Evolutionary conservation across 345 rosid genomes (phyloP).

Genomic region (Gossypium bickii): DNA sequence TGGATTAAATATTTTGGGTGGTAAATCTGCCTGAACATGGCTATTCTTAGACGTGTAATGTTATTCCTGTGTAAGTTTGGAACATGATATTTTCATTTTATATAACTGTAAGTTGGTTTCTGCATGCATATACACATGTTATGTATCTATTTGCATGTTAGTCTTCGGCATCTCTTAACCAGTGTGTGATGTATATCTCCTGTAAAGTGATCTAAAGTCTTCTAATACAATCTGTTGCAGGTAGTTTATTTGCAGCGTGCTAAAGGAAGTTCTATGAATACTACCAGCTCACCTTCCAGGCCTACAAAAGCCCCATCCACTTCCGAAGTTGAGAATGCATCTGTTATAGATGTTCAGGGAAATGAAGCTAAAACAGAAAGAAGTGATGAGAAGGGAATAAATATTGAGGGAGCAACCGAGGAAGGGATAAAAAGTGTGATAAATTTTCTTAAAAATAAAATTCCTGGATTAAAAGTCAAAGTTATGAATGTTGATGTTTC

Average conservation of each 20-base stretch:
- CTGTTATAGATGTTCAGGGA: slow-evolving; percentile 49
- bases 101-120: background rate
- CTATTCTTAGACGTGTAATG: background rate
- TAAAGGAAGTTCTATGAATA: slow-evolving; percentile 44
- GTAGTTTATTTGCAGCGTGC: slow-evolving; percentile 68
- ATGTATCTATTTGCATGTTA: background rate
- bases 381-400: slow-evolving; percentile 60
- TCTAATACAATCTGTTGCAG: slow-evolving; percentile 33
- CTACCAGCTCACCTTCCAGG: slow-evolving; percentile 39
- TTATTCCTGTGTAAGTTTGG: background rate
- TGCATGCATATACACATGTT: background rate
- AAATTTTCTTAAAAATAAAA: slow-evolving; percentile 86
- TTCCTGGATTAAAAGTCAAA: slow-evolving; percentile 86
- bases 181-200: background rate
- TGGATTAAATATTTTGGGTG: background rate
- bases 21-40: background rate
- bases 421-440: slow-evolving; percentile 90
- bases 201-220: background rate
- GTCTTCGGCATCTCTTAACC: background rate
- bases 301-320: slow-evolving; percentile 38
- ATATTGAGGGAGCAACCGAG: slow-evolving; percentile 73
- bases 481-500: slow-evolving; percentile 57
- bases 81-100: background rate
- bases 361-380: slow-evolving; percentile 57
- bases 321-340: slow-evolving; percentile 42